Percentiles rank a stretch among this genome's conserved stretches.
These are phyloP conservation scores for Aspergillus latus DNA, from an alignment of 2,329 filamentous ascomycete genomes.

Conservation along the genomic window DNA sequence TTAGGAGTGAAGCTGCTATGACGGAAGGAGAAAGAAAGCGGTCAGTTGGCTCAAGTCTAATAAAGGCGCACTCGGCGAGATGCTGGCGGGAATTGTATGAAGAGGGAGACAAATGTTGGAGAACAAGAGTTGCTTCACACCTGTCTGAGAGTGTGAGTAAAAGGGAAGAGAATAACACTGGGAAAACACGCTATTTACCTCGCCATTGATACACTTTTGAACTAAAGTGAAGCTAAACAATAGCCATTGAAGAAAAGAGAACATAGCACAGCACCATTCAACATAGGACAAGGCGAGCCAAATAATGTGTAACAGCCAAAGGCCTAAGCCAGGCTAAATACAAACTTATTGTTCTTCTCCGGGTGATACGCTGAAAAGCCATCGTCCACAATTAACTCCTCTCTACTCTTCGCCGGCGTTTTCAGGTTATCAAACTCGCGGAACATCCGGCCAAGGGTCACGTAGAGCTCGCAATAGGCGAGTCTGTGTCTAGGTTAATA, in stretches of 20 bases:
- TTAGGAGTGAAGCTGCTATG: too few species aligned
- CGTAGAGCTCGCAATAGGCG: slow-evolving; percentile 38
- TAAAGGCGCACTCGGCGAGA: too few species aligned
- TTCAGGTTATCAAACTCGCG: slow-evolving; percentile 28
- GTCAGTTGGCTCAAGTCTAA: too few species aligned
- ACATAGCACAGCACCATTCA: neutral
- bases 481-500: slow-evolving; percentile 20
- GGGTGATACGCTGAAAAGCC: slow-evolving; percentile 31
- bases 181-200: too few species aligned
- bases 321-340: slow-evolving; percentile 15
- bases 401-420: slow-evolving; percentile 14
- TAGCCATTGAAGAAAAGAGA: neutral
- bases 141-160: neutral
- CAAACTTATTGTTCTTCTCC: slow-evolving; percentile 21
- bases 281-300: neutral
- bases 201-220: neutral
- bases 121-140: too few species aligned
- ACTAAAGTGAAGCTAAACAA: neutral
- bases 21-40: too few species aligned
- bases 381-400: slow-evolving; percentile 32
- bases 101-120: too few species aligned
- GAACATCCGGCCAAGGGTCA: slow-evolving; percentile 33
- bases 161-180: too few species aligned
- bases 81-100: too few species aligned
- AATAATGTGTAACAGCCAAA: too few species aligned